phyloP scores from a whole-genome alignment of 768 basidiomycete species.

The Lactifluus echinatus region DNA sequence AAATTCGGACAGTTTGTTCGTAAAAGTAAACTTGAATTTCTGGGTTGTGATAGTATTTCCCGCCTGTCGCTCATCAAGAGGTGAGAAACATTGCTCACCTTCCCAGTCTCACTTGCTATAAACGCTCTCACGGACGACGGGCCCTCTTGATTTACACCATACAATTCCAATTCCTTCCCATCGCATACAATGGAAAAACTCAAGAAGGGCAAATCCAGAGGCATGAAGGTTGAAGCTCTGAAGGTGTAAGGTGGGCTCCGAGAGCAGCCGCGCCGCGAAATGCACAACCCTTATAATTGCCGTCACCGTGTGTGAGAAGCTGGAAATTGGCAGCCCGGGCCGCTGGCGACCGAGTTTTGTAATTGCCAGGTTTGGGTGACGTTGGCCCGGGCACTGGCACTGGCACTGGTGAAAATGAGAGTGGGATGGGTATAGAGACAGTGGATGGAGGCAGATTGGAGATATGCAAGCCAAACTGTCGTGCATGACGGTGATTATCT shows the following conservation, averaged over 20 bases:
- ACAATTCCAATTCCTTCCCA: background rate
- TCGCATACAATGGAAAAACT: background rate
- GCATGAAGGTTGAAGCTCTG: background rate
- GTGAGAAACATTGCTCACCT: constrained; percentile 3
- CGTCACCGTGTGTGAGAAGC: too few relatives aligned
- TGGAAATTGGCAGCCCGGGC: background rate
- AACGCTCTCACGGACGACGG: background rate
- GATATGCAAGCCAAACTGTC: too few relatives aligned
- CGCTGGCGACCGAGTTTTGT: too few relatives aligned
- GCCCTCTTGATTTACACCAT: background rate
- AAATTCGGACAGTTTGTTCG: background rate
- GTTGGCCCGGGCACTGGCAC: too few relatives aligned
- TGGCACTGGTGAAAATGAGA: too few relatives aligned
- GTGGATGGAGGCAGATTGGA: too few relatives aligned
- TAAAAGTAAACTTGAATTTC: constrained; percentile 1
- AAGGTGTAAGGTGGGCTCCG: background rate
- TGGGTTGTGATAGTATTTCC: background rate
- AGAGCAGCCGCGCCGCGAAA: background rate
- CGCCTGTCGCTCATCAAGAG: background rate
- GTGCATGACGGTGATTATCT: too few relatives aligned
- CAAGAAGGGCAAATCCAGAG: background rate
- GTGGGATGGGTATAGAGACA: too few relatives aligned
- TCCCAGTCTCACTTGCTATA: constrained; percentile 11
- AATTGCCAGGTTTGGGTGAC: too few relatives aligned
- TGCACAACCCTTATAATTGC: background rate